Evolutionary conservation across 805 yeast species (phyloP), one percentile per base, ranked within the genome.

Genomic region (Nakazawaea populi): DNA sequence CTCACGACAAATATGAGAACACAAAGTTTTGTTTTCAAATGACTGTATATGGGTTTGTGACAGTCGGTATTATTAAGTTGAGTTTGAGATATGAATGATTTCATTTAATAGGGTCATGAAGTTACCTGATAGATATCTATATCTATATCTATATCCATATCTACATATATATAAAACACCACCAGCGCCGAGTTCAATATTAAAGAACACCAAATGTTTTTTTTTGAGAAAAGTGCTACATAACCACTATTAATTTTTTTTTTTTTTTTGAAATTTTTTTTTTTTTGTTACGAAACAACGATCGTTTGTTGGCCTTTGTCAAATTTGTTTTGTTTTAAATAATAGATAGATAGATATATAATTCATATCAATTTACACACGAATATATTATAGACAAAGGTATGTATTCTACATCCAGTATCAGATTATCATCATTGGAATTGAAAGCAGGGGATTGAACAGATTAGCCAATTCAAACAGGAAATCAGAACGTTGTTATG

Each of bases 261-360:
- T 30, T 30, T 12, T 12, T 12, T n/a, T 35, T 39, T 27, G 38
- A 8, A 34, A 42, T 11, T 49, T 39, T 40, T 40, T 12, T 42
- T 30, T 42, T 12, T 12, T 30, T 18, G 11, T 30, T 10, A 12
- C 8, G 44, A 42, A 38, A 32, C 11, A 32, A 32, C 44, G 31
- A 38, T 30, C 44, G 12, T n/a, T 28, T 18, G 32, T 46, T 45
- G 50, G 53, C 44, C 38, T 29, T 36, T 39, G 28, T 12, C 29
- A 49, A 35, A 14, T 32, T 37, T 37, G 40, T 37, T 37, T 37
- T 37, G 40, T 37, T 12, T 37, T 37, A 6, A 12, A 6, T 10
- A 12, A 37, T 37, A 37, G 18, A 18, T 11, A 37, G 8, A 12
- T 37, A 37, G 7, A 37, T 37, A 37, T 37, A 11, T 37, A 12